Conservation (phyloP, 768 basidiomycete genomes). For the Cystofilobasidium capitatum region DNA sequence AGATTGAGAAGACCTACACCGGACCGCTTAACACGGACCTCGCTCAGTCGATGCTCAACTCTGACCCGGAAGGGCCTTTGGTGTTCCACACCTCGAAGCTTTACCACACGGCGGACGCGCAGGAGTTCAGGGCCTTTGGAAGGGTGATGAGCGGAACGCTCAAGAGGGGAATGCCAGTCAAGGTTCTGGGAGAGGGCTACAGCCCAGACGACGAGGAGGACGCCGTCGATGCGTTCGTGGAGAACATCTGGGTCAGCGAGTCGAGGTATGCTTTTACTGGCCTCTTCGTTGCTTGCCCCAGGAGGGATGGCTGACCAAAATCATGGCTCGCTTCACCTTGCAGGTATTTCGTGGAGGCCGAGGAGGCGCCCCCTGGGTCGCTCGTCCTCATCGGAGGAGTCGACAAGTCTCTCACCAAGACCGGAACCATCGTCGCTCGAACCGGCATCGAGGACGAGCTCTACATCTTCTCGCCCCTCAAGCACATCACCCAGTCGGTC, state of each 20-base stretch:
- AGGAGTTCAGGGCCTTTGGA: constrained; percentile 92
- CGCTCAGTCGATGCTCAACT: constrained; percentile 67
- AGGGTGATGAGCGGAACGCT: constrained; percentile 87
- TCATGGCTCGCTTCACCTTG: neutral
- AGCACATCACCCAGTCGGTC: constrained; percentile 93
- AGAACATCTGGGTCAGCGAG: constrained; percentile 83
- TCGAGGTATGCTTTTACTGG: constrained; percentile 65
- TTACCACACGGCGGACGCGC: constrained; percentile 92
- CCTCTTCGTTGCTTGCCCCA: neutral
- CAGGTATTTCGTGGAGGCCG: constrained; percentile 83
- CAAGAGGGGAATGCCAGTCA: constrained; percentile 68
- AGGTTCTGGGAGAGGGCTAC: constrained; percentile 96
- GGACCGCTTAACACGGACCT: constrained; percentile 77
- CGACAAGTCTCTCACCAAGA: constrained; percentile 88
- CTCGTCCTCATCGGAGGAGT: constrained; percentile 86
- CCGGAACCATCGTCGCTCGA: constrained; percentile 66
- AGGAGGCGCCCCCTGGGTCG: constrained; percentile 83
- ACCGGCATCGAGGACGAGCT: constrained; percentile 69
- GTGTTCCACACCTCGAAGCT: constrained; percentile 91
- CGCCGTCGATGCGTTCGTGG: constrained; percentile 74
- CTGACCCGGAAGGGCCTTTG: constrained; percentile 72
- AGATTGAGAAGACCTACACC: constrained; percentile 70
- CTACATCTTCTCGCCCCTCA: constrained; percentile 89
- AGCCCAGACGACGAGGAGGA: constrained; percentile 99
- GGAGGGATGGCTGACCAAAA: neutral